Conservation (phyloP, 2,329 filamentous ascomycete species). For the Aspergillus calidoustus region DNA sequence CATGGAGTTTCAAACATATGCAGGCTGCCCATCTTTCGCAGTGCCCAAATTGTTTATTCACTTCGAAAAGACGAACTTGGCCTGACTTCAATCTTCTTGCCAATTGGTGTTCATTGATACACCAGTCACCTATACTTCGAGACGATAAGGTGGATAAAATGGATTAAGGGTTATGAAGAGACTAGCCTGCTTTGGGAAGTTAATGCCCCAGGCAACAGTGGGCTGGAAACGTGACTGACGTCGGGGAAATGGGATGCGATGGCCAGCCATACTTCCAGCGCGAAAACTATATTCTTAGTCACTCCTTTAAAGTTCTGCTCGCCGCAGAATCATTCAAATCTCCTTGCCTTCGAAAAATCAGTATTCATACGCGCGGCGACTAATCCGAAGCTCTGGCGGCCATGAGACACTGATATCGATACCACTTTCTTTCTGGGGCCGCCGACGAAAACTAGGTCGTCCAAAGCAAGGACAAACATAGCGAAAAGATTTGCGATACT, state of each 20-base stretch:
- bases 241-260: slow-evolving; percentile 18
- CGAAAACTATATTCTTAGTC: slow-evolving; percentile 4
- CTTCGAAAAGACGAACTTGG: neutral
- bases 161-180: neutral
- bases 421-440: slow-evolving; percentile 1
- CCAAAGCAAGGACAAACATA: slow-evolving; percentile 4
- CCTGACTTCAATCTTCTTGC: neutral
- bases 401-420: slow-evolving; percentile 11
- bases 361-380: slow-evolving; percentile 1
- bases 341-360: neutral
- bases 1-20: neutral
- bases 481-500: neutral
- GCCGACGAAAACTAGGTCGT: slow-evolving; percentile 1
- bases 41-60: neutral
- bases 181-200: slow-evolving; percentile 10
- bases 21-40: neutral
- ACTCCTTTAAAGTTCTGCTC: slow-evolving; percentile 1
- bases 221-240: slow-evolving; percentile 24
- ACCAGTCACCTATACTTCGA: neutral
- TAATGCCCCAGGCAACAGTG: slow-evolving; percentile 22
- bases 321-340: neutral
- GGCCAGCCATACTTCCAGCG: neutral
- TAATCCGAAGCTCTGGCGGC: neutral
- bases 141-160: neutral
- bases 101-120: neutral